Evolutionary conservation across 768 basidiomycete species (phyloP).

Genomic region (Hydnum rufescens): DNA sequence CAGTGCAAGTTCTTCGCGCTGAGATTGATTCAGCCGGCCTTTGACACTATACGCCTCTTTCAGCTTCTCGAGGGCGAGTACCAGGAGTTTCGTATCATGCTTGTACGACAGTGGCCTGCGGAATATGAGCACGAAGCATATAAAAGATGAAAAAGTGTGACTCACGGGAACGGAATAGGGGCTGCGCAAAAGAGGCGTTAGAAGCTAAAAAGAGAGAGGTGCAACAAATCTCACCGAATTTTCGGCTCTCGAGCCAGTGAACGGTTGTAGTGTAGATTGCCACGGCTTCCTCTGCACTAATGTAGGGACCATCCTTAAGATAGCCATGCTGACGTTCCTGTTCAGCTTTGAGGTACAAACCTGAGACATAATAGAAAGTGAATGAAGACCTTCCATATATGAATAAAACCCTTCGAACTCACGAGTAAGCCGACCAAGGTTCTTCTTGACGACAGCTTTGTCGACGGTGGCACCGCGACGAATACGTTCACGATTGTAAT

Average conservation of each 20-base stretch:
- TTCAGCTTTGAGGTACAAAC: conserved; percentile 92
- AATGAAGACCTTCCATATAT: conserved; percentile 4
- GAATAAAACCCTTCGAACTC: conserved; percentile 15
- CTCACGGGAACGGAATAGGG: conserved; percentile 93
- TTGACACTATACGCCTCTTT: conserved; percentile 99
- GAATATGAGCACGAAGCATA: not conserved
- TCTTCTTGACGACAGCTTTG: conserved; percentile 99
- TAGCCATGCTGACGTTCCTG: conserved; percentile 98
- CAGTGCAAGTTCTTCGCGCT: conserved; percentile 91
- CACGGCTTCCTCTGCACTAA: conserved; percentile 96
- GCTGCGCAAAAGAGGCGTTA: conserved; percentile 20
- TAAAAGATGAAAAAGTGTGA: conserved; percentile 7
- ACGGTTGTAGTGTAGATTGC: conserved; percentile 98
- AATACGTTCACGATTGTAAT: conserved; percentile 96
- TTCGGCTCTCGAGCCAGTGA: conserved; percentile 95
- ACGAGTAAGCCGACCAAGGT: conserved; percentile 93
- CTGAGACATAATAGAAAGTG: conserved; percentile 17
- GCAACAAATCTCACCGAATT: conserved; percentile 31
- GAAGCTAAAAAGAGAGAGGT: not conserved
- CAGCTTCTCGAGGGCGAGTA: conserved; percentile 89
- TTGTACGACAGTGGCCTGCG: conserved; percentile 84
- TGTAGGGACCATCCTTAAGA: conserved; percentile 97
- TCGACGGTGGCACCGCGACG: conserved; percentile 92
- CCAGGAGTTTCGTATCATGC: conserved; percentile 94
- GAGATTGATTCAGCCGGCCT: conserved; percentile 91